Percentiles rank a stretch among this genome's conserved stretches.
phyloP scores from a whole-genome alignment of 495 filamentous ascomycete species.

The Penicillium silybi region DNA sequence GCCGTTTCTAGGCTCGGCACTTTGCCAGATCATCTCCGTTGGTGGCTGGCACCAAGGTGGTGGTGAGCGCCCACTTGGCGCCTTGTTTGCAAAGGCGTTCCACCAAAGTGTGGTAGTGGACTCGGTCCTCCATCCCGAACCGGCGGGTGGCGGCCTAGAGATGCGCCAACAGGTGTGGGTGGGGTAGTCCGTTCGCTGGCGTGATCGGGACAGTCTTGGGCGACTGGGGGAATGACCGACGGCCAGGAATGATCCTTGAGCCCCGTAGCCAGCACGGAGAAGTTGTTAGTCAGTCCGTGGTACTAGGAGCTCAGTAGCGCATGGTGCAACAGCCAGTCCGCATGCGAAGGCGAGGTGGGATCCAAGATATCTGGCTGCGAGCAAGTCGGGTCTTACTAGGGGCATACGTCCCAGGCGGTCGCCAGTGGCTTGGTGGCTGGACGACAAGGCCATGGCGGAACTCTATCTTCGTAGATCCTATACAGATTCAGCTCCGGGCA shows the following conservation, averaged over 20 bases:
- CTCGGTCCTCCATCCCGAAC: neutral
- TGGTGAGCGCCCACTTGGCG: neutral
- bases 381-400: constrained; percentile 4
- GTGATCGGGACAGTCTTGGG: neutral
- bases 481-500: constrained; percentile 2
- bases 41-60: neutral
- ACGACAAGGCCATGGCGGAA: neutral
- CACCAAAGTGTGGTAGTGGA: neutral
- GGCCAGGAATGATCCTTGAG: neutral
- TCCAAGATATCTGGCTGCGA: neutral
- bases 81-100: neutral
- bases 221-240: neutral
- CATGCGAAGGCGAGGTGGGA: neutral
- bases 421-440: constrained; percentile 4
- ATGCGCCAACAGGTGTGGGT: neutral
- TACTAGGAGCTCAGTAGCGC: neutral
- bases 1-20: neutral
- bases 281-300: neutral
- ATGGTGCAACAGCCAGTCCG: neutral
- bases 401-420: neutral
- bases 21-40: neutral
- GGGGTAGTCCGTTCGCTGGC: neutral
- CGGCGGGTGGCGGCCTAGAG: neutral
- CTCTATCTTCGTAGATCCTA: constrained; percentile 4
- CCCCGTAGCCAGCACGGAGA: neutral